These are phyloP conservation scores for Eucalyptus cloeziana DNA, from an alignment of 345 rosid genomes.

Conservation along the genomic window DNA sequence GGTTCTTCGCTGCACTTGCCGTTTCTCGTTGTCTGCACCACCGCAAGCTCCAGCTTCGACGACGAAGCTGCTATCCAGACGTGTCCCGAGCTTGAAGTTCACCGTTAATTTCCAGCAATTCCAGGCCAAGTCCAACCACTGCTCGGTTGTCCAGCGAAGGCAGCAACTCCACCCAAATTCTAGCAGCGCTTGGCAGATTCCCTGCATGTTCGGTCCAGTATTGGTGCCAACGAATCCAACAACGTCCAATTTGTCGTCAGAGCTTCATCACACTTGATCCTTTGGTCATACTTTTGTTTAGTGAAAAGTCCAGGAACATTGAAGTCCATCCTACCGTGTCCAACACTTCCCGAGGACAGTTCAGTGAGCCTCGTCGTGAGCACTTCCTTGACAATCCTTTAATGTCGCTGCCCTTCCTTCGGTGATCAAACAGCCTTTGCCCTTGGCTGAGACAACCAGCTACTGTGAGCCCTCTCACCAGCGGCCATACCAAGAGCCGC, in stretches of 20 bases:
- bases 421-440: not conserved
- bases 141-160: not conserved
- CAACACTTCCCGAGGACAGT: not conserved
- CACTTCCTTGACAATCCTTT: not conserved
- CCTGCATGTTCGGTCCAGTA: not conserved
- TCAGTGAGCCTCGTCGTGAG: not conserved
- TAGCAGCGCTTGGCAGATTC: accelerated
- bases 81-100: not conserved
- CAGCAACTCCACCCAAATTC: not conserved
- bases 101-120: not conserved
- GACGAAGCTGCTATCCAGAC: not conserved
- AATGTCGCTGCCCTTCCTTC: not conserved
- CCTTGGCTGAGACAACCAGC: not conserved
- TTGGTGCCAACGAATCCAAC: not conserved
- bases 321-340: not conserved
- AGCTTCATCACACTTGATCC: not conserved
- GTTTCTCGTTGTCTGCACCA: not conserved
- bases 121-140: not conserved
- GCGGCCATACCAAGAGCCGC: not conserved
- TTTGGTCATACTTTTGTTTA: too few relatives aligned
- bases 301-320: not conserved
- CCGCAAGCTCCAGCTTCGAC: not conserved
- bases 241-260: not conserved
- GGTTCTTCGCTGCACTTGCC: not conserved
- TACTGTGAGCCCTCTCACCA: not conserved